Conservation (phyloP, 805 yeast species). For the Tetrapisispora fleetii region DNA sequence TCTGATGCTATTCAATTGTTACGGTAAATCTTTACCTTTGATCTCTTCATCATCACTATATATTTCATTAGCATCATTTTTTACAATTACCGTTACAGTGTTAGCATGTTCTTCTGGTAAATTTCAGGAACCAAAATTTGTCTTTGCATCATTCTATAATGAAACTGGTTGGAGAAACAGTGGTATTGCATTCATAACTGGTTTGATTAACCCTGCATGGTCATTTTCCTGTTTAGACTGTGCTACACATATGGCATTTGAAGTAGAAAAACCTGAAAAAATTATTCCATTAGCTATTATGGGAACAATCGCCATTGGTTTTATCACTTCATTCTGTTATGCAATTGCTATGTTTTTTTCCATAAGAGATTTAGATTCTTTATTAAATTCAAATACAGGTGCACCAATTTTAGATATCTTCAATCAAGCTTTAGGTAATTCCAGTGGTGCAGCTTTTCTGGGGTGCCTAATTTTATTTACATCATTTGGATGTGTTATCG, state of each 20-base stretch:
- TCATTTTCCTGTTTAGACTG: slow-evolving; percentile 60
- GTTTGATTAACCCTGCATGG: slow-evolving; percentile 64
- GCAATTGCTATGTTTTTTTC: slow-evolving; percentile 52
- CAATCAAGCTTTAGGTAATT: slow-evolving; percentile 45
- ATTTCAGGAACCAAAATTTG: slow-evolving; percentile 45
- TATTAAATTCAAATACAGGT: slow-evolving; percentile 43
- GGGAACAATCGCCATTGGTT: slow-evolving; percentile 60
- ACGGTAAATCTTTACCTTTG: slow-evolving; percentile 43
- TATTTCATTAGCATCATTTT: slow-evolving; percentile 44
- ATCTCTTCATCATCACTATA: slow-evolving; percentile 45
- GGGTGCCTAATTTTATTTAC: slow-evolving; percentile 44
- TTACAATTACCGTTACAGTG: slow-evolving; percentile 46
- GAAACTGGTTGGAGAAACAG: slow-evolving; percentile 52
- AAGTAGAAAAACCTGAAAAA: slow-evolving; percentile 47
- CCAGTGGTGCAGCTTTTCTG: slow-evolving; percentile 49
- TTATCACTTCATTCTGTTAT: slow-evolving; percentile 49
- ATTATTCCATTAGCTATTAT: slow-evolving; percentile 59
- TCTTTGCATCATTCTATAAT: slow-evolving; percentile 47
- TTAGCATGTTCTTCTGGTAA: slow-evolving; percentile 48
- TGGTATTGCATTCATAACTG: slow-evolving; percentile 57
- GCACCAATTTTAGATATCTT: slow-evolving; percentile 58
- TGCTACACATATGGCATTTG: slow-evolving; percentile 69
- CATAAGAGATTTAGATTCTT: slow-evolving; percentile 42
- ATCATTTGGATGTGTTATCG: slow-evolving; percentile 53
- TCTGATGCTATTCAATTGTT: slow-evolving; percentile 43